Percentiles rank a stretch among this genome's conserved stretches.
These are phyloP conservation scores for Rhynchospora pubera DNA, from an alignment of 176 grass and related monocot genomes.

Conservation along the genomic window DNA sequence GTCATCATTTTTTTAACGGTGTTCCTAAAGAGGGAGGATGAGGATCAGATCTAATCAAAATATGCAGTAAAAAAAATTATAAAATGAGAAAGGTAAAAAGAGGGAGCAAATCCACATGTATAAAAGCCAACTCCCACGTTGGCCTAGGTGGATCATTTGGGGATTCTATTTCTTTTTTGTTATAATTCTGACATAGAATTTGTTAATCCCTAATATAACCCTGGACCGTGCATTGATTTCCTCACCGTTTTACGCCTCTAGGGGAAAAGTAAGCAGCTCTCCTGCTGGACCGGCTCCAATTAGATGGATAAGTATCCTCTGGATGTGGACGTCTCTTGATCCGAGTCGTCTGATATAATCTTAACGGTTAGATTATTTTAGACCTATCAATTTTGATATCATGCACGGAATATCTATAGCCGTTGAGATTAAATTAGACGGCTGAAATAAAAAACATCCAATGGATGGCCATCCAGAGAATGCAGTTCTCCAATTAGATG, in stretches of 20 bases:
- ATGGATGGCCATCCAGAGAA: too few species aligned
- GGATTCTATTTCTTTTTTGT: neutral
- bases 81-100: neutral
- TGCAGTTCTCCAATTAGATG: neutral
- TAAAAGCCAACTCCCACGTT: slow-evolving; percentile 27
- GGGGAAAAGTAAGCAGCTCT: neutral
- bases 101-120: slow-evolving; percentile 25
- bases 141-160: neutral
- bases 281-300: neutral
- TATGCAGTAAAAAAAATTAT: neutral
- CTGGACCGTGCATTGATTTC: slow-evolving; percentile 15
- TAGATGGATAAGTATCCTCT: too few species aligned
- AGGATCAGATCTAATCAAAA: slow-evolving; percentile 4
- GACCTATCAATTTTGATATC: too few species aligned
- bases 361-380: too few species aligned
- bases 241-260: neutral
- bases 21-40: neutral
- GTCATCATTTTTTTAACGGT: neutral
- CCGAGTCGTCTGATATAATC: too few species aligned
- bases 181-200: neutral
- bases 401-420: too few species aligned
- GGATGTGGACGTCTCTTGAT: too few species aligned
- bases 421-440: too few species aligned
- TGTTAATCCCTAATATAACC: slow-evolving; percentile 6
- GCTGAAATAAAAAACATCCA: too few species aligned